phyloP scores from a whole-genome alignment of 768 basidiomycete species.

The Candolleomyces efflorescens region DNA sequence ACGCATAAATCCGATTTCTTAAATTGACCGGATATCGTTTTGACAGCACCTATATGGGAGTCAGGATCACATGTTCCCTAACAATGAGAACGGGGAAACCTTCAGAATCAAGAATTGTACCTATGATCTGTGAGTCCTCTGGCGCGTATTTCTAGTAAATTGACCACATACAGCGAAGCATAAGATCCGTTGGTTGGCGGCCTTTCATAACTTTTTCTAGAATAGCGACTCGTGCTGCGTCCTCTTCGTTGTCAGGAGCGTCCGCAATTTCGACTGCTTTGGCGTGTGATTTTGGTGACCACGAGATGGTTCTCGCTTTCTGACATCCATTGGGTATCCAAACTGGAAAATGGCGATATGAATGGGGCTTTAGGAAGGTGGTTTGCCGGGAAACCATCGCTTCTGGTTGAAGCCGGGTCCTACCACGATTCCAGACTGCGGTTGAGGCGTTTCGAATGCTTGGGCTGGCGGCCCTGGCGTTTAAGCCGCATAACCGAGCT shows the following conservation, averaged over 20 bases:
- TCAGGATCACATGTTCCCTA: slow-evolving; percentile 14
- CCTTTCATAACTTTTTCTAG: slow-evolving; percentile 85
- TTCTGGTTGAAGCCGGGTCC: background rate
- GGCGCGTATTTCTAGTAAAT: slow-evolving; percentile 9
- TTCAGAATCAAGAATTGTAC: slow-evolving; percentile 82
- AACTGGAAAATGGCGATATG: background rate
- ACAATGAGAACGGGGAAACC: slow-evolving; percentile 40
- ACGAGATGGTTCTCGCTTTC: slow-evolving; percentile 24
- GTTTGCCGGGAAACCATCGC: background rate
- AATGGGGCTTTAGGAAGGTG: background rate
- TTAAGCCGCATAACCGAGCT: slow-evolving; percentile 22
- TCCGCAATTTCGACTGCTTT: slow-evolving; percentile 24
- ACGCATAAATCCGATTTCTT: slow-evolving; percentile 85
- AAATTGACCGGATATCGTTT: slow-evolving; percentile 85
- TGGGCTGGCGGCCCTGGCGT: slow-evolving; percentile 6
- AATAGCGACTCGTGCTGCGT: slow-evolving; percentile 66
- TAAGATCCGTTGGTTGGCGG: slow-evolving; percentile 83
- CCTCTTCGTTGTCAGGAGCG: slow-evolving; percentile 51
- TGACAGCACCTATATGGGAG: slow-evolving; percentile 62
- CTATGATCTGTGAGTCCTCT: slow-evolving; percentile 33
- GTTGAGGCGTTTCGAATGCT: background rate
- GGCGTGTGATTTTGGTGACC: slow-evolving; percentile 28
- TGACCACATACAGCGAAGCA: slow-evolving; percentile 75
- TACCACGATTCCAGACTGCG: background rate
- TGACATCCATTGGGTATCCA: background rate